These are phyloP conservation scores for Microdochium bolleyi DNA, from an alignment of 2,329 filamentous ascomycete species.

Conservation along the genomic window DNA sequence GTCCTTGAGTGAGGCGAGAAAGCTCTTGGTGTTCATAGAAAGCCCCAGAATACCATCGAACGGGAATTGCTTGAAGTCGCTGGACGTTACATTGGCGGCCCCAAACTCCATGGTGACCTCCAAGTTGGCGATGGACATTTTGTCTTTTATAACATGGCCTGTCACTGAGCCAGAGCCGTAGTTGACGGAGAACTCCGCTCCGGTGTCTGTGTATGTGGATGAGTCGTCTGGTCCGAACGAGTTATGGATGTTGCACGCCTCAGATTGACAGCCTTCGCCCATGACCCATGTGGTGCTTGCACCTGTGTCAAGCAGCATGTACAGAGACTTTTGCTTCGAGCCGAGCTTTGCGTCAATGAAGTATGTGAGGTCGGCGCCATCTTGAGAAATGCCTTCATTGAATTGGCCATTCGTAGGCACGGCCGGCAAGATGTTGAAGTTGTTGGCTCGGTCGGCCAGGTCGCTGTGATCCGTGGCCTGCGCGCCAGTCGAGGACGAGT, in stretches of 20 bases:
- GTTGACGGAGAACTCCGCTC: conserved; percentile 52
- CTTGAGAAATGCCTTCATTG: conserved; percentile 51
- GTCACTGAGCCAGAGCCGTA: conserved; percentile 74
- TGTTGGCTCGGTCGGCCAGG: too few relatives aligned
- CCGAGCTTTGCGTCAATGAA: conserved; percentile 52
- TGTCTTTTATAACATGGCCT: conserved; percentile 60
- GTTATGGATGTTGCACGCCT: conserved; percentile 62
- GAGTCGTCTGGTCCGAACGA: conserved; percentile 62
- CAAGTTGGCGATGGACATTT: conserved; percentile 57
- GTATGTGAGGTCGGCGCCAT: conserved; percentile 59
- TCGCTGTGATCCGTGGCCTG: too few relatives aligned
- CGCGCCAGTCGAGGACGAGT: conserved; percentile 13
- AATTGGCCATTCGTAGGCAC: conserved; percentile 33
- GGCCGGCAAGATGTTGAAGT: conserved; percentile 39
- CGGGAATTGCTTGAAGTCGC: conserved; percentile 69
- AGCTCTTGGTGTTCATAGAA: conserved; percentile 59
- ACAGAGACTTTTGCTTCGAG: conserved; percentile 42
- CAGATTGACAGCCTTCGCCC: conserved; percentile 56
- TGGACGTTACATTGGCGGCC: conserved; percentile 60
- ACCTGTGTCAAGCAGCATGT: conserved; percentile 59
- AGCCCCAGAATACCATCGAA: conserved; percentile 85
- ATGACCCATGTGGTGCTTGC: conserved; percentile 79
- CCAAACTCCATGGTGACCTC: conserved; percentile 62
- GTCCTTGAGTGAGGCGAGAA: conserved; percentile 54
- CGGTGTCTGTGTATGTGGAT: conserved; percentile 45